Conservation (phyloP, 140 eudicot species). For the Ambrosia hybrid region DNA sequence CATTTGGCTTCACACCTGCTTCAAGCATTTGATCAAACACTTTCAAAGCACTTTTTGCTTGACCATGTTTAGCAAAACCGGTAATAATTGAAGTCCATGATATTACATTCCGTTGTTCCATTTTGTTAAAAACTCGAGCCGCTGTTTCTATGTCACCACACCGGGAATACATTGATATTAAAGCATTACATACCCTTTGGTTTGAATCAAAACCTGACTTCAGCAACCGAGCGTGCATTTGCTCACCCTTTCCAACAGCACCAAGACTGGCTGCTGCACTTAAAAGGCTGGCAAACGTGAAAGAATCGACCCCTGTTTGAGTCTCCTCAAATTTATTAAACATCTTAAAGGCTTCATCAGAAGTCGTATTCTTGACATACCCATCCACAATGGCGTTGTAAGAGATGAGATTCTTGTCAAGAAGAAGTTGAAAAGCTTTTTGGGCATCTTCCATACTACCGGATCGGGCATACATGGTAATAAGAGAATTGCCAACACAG, state of each 20-base stretch:
- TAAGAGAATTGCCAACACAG: conserved; percentile 73
- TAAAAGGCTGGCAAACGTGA: conserved; percentile 79
- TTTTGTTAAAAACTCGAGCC: conserved; percentile 47
- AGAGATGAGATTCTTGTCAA: conserved; percentile 71
- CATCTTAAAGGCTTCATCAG: conserved; percentile 55
- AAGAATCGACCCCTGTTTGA: conserved; percentile 50
- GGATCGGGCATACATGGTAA: conserved; percentile 71
- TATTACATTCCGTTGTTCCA: conserved; percentile 55
- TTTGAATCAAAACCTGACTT: conserved; percentile 63
- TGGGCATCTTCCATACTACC: conserved; percentile 74
- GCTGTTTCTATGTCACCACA: conserved; percentile 82
- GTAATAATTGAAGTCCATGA: conserved; percentile 86
- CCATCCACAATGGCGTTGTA: conserved; percentile 63
- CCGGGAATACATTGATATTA: conserved; percentile 80
- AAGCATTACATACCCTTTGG: conserved; percentile 53
- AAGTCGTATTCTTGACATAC: conserved; percentile 41
- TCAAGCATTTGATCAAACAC: conserved; percentile 62
- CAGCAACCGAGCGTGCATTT: conserved; percentile 62
- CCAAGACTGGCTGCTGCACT: conserved; percentile 84
- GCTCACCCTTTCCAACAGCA: conserved; percentile 76
- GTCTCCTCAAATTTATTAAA: conserved; percentile 45
- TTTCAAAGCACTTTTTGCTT: conserved; percentile 55
- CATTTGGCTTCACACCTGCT: conserved; percentile 65
- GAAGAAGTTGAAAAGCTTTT: conserved; percentile 64
- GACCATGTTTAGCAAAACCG: conserved; percentile 75